A percentile compares a stretch with the other conserved stretches of the same genome.
phyloP scores from a whole-genome alignment of 768 basidiomycete species.

The Tulasnella sp. region DNA sequence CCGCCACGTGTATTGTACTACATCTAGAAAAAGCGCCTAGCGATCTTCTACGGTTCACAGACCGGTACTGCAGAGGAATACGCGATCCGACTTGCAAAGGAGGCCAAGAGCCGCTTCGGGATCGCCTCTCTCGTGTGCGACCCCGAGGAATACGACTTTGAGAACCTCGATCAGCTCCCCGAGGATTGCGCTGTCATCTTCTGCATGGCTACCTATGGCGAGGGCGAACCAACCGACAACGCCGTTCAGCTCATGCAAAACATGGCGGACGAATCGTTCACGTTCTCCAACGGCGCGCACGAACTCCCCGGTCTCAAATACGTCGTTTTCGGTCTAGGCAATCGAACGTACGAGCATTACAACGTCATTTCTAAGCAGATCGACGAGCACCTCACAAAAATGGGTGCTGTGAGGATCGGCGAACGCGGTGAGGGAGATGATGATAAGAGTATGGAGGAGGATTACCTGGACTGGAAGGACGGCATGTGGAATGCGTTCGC shows the following conservation, averaged over 20 bases:
- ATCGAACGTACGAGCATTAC: slow-evolving; percentile 93
- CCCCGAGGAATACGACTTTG: slow-evolving; percentile 98
- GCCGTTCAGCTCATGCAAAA: slow-evolving; percentile 92
- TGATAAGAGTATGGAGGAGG: slow-evolving; percentile 99
- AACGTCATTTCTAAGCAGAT: slow-evolving; percentile 78
- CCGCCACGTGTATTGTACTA: no score
- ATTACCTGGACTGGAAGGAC: slow-evolving; percentile 99
- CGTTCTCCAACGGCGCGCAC: slow-evolving; percentile 71
- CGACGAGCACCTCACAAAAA: slow-evolving; percentile 58
- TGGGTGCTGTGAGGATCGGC: slow-evolving; percentile 79
- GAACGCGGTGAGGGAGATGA: slow-evolving; percentile 94
- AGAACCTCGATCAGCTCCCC: slow-evolving; percentile 84
- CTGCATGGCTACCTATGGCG: slow-evolving; percentile 96
- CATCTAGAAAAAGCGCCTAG: slow-evolving; percentile 83
- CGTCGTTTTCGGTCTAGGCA: slow-evolving; percentile 88
- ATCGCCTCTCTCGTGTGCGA: slow-evolving; percentile 94
- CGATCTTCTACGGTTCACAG: slow-evolving; percentile 97
- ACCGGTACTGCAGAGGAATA: slow-evolving; percentile 99
- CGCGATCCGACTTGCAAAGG: slow-evolving; percentile 93
- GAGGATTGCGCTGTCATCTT: slow-evolving; percentile 85
- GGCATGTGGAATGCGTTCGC: slow-evolving; percentile 90
- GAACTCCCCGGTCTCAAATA: slow-evolving; percentile 80
- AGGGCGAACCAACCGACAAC: slow-evolving; percentile 98
- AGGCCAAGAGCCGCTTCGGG: slow-evolving; percentile 93
- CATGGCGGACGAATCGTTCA: slow-evolving; percentile 74